phyloP scores from a whole-genome alignment of 1,284 basidiomycete species.

The Athelia psychrophila region DNA sequence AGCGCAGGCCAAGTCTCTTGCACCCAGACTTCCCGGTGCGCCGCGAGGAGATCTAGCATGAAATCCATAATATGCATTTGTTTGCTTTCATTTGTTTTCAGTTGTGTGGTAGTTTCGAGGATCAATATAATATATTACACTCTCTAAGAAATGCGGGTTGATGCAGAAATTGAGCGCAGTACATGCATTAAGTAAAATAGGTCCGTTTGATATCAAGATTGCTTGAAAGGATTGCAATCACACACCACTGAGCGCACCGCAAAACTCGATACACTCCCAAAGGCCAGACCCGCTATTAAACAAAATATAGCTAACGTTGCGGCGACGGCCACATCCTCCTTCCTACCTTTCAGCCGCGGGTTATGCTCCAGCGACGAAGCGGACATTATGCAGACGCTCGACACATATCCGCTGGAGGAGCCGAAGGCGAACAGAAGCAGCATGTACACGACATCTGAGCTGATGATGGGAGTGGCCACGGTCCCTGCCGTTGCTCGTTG shows the following conservation, averaged over 20 bases:
- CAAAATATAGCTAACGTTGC: constrained; percentile 80
- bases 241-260: constrained; percentile 68
- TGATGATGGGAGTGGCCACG: constrained; percentile 49
- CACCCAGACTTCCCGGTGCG: constrained; percentile 51
- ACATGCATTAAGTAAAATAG: neutral
- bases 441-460: constrained; percentile 76
- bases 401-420: constrained; percentile 75
- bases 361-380: constrained; percentile 75
- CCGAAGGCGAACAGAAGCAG: constrained; percentile 71
- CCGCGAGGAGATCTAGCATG: constrained; percentile 28
- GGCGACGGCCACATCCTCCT: constrained; percentile 79
- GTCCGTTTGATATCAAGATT: constrained; percentile 7
- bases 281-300: constrained; percentile 70
- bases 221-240: constrained; percentile 66
- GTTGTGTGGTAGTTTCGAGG: too few relatives aligned
- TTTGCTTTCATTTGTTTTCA: too few relatives aligned
- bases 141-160: too few relatives aligned
- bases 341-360: constrained; percentile 55
- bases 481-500: constrained; percentile 34
- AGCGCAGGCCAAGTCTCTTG: constrained; percentile 54
- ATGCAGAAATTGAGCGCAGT: neutral
- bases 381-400: constrained; percentile 69
- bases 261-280: constrained; percentile 79
- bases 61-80: neutral
- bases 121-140: too few relatives aligned